These are phyloP conservation scores for Carex cristatella DNA, from an alignment of 176 grass and related monocot species.

Conservation along the genomic window DNA sequence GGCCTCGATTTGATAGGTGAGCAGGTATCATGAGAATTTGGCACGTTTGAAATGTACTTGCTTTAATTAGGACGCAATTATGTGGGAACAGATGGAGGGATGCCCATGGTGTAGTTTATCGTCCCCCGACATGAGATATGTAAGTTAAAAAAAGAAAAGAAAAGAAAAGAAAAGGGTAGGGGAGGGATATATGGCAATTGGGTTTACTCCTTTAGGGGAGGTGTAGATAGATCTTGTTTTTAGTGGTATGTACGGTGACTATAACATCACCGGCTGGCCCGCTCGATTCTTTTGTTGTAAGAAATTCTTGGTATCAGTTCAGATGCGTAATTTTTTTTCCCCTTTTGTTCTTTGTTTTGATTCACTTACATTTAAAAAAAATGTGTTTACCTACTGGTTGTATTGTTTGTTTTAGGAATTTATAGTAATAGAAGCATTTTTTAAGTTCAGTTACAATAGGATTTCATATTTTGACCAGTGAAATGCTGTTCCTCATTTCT, in stretches of 20 bases:
- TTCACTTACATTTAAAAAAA: not conserved
- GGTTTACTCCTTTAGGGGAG: conserved; percentile 19
- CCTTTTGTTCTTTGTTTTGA: not conserved
- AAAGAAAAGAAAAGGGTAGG: not conserved
- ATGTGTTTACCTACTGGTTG: not conserved
- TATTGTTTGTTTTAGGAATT: not conserved
- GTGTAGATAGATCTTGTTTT: conserved; percentile 37
- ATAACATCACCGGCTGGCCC: conserved; percentile 21
- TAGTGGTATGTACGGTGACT: conserved; percentile 12
- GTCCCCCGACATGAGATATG: not conserved
- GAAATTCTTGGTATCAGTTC: conserved; percentile 39
- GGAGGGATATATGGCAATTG: conserved; percentile 12
- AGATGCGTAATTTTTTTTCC: conserved; percentile 12
- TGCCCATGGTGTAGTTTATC: not conserved
- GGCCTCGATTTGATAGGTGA: conserved; percentile 97
- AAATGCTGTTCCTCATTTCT: not conserved
- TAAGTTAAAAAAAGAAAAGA: conserved; percentile 6
- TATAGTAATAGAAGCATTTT: conserved; percentile 24
- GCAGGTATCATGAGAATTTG: conserved; percentile 58
- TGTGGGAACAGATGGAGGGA: not conserved
- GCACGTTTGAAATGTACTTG: not conserved
- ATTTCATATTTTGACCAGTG: conserved; percentile 8
- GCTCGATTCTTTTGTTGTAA: conserved; percentile 47
- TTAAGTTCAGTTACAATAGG: conserved; percentile 2
- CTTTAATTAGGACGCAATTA: not conserved